phyloP scores from a whole-genome alignment of 805 yeast species.

The Starmerella stellata region DNA sequence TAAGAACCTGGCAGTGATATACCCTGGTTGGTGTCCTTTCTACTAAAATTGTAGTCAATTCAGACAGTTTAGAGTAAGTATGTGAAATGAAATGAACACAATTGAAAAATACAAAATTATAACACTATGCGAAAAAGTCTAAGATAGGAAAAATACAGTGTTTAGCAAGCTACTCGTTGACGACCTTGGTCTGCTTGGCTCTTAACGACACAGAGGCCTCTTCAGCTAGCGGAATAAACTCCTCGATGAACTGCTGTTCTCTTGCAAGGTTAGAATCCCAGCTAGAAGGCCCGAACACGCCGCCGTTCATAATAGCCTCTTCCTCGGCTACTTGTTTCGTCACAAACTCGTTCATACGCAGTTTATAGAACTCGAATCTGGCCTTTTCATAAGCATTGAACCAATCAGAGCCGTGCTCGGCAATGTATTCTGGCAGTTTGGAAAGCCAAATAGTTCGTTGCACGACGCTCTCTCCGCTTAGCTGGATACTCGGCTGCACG shows the following conservation, averaged over 20 bases:
- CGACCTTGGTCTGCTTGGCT: constrained; percentile 17
- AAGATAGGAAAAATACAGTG: too few relatives aligned
- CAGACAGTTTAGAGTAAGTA: background rate
- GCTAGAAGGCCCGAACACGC: constrained; percentile 43
- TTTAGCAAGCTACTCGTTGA: constrained; percentile 15
- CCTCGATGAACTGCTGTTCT: constrained; percentile 53
- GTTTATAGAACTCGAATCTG: constrained; percentile 68
- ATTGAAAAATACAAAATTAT: background rate
- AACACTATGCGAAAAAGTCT: too few relatives aligned
- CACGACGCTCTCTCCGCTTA: constrained; percentile 81
- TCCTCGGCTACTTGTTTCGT: constrained; percentile 56
- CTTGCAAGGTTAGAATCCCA: constrained; percentile 48
- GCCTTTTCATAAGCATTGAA: constrained; percentile 67
- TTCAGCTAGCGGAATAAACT: constrained; percentile 57
- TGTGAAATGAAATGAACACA: background rate
- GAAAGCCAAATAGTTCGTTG: constrained; percentile 49
- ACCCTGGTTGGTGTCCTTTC: constrained; percentile 30
- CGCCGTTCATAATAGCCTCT: constrained; percentile 74
- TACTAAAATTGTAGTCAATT: constrained; percentile 15
- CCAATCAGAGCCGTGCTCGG: constrained; percentile 18
- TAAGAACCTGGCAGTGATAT: constrained; percentile 52
- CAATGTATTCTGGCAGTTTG: constrained; percentile 20
- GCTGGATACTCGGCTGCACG: constrained; percentile 49
- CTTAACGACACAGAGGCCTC: constrained; percentile 34
- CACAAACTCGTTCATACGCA: constrained; percentile 69